Conservation (phyloP, 352 stramenopile genomes). For the Globisporangium emineosum region DNA sequence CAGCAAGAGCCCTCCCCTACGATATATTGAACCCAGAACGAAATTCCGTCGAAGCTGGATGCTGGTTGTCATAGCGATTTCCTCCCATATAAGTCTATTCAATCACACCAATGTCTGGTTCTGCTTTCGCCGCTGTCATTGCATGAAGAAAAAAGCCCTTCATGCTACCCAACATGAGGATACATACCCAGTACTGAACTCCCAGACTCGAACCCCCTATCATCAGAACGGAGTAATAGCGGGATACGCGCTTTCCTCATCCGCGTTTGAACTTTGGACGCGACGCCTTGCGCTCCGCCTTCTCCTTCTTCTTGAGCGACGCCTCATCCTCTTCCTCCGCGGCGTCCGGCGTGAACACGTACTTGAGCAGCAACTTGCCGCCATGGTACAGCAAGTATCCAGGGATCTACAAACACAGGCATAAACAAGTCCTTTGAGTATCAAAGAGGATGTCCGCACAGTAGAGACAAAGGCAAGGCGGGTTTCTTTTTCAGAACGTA, state of each 20-base stretch:
- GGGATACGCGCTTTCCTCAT: too few species aligned
- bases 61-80: neutral
- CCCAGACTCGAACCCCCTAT: too few species aligned
- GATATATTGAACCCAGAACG: neutral
- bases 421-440: neutral
- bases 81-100: neutral
- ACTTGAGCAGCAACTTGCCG: constrained; percentile 72
- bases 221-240: too few species aligned
- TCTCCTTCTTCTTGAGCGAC: constrained; percentile 71
- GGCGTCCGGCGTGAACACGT: constrained; percentile 71
- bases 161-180: neutral
- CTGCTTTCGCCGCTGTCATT: neutral
- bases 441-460: neutral
- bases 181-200: too few species aligned
- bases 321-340: constrained; percentile 52
- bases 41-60: neutral
- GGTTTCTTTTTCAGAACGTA: constrained; percentile 21
- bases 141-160: neutral
- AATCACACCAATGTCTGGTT: neutral
- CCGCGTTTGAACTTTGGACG: constrained; percentile 52
- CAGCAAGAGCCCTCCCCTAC: neutral
- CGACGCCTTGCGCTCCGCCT: constrained; percentile 60
- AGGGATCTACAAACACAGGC: constrained; percentile 42
- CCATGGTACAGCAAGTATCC: constrained; percentile 81
- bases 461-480: neutral